Base-by-base conservation (phyloP, 1,284 basidiomycete genomes). In the Fistulinella cinereoalba region DNA sequence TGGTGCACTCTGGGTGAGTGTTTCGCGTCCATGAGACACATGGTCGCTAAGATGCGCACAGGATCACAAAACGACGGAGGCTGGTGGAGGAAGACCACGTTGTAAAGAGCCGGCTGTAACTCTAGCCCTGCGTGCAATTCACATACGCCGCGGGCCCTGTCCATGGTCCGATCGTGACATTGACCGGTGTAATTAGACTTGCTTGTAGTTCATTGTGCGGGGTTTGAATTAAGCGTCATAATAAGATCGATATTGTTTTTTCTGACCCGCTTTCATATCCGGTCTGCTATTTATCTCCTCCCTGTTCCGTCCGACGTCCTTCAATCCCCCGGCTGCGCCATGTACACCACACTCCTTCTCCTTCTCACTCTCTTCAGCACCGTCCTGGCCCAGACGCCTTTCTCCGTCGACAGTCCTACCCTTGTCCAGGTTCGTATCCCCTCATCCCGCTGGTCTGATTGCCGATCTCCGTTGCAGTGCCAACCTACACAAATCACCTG, bases 31-130 rank as follows among this genome's bases (percentile, higher is more conserved):
- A 45, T 49, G 38, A 43, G 43, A 83, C 75, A 27, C 16, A 37
- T 25, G 16, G 3, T 28, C 33, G 6, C 32, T 59, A 44, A 60
- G 22, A 33, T 18, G 38, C 21, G 43, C 49, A 24, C 56, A 90
- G 88, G 44, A 88, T 90, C 56, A 83, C 81, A 57, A 90, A 88
- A 70, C 76, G 87, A 56, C 86, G 85, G 50, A 79, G 75, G 67
- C 70, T 90, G 29, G 87, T 87, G 21, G 74, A 73, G 34, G 87
- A 79, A 27, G 53, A 41, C 12, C 48, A 49, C 36, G 41, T 44
- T 50, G 57, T 56, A 72, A 81, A 80, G 68, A 81, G 81, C 44
- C 83, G 82, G 67, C 71, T 53, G 22, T 53, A 38, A 63, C 29
- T 47, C 10, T 15, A 39, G 10, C n/a, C n/a, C n/a, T n/a, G n/a